phyloP scores from a whole-genome alignment of 225 moss, liverwort and hornwort species.

The Thuidium tamariscinum region DNA sequence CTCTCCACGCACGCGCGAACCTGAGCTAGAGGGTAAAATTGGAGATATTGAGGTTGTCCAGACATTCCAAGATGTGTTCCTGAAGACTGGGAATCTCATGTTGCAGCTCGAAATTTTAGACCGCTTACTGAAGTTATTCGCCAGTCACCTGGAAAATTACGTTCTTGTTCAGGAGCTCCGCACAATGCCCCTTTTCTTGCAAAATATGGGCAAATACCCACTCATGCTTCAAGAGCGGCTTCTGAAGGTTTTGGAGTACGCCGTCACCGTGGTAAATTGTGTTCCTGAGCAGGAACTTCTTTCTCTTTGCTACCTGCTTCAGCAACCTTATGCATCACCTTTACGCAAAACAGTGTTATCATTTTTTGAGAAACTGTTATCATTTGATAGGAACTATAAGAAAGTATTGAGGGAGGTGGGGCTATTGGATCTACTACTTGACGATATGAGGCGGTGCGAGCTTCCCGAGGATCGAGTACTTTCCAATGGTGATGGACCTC shows the following conservation, averaged over 20 bases:
- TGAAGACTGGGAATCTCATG: constrained; percentile 40
- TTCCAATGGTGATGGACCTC: neutral
- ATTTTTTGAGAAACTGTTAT: constrained; percentile 75
- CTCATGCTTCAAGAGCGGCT: constrained; percentile 75
- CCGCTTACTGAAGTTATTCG: constrained; percentile 64
- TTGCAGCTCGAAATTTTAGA: constrained; percentile 82
- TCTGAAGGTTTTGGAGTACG: constrained; percentile 86
- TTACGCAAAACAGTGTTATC: constrained; percentile 63
- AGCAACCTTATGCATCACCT: constrained; percentile 57
- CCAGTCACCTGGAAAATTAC: constrained; percentile 78
- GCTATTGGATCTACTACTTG: constrained; percentile 61
- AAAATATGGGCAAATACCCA: constrained; percentile 70
- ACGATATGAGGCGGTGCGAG: constrained; percentile 64
- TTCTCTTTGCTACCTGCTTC: constrained; percentile 78
- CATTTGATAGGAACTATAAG: constrained; percentile 87
- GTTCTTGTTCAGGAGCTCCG: constrained; percentile 75
- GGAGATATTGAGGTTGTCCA: constrained; percentile 70
- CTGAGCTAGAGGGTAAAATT: constrained; percentile 60
- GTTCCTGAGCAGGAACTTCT: constrained; percentile 87
- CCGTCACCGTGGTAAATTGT: constrained; percentile 83
- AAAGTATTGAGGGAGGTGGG: constrained; percentile 84
- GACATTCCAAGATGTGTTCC: constrained; percentile 65
- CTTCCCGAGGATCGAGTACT: constrained; percentile 16
- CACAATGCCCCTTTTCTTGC: constrained; percentile 65
- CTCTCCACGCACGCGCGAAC: constrained; percentile 8